These are phyloP conservation scores for Aspergillus sp. DNA, from an alignment of 2,329 filamentous ascomycete genomes.

Conservation along the genomic window DNA sequence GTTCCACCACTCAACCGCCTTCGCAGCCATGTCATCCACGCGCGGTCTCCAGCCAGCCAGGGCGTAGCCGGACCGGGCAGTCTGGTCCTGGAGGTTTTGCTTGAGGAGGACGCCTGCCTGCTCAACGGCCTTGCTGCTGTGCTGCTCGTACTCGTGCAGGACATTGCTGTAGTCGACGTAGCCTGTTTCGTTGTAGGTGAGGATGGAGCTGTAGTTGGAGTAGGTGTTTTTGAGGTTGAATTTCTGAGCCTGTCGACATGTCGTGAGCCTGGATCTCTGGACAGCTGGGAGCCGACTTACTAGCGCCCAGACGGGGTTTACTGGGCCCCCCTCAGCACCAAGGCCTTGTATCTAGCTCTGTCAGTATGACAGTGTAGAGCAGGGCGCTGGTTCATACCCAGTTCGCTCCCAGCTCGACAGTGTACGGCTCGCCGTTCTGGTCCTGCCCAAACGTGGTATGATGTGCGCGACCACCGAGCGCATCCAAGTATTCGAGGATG, in stretches of 20 bases:
- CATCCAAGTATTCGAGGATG: conserved; percentile 54
- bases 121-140: conserved; percentile 38
- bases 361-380: conserved; percentile 16
- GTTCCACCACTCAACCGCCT: conserved; percentile 54
- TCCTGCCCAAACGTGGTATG: conserved; percentile 49
- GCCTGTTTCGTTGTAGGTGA: conserved; percentile 53
- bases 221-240: conserved; percentile 47
- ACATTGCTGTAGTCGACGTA: conserved; percentile 42
- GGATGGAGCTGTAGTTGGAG: conserved; percentile 50
- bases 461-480: conserved; percentile 54
- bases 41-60: conserved; percentile 55
- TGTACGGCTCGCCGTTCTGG: conserved; percentile 44
- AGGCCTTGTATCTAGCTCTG: conserved; percentile 30
- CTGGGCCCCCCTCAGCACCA: conserved; percentile 24
- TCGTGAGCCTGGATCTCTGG: neutral
- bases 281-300: conserved; percentile 2
- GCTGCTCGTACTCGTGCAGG: conserved; percentile 42
- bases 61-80: conserved; percentile 48
- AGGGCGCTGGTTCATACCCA: conserved; percentile 39
- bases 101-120: conserved; percentile 50
- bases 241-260: conserved; percentile 41
- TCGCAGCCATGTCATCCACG: conserved; percentile 42
- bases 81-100: conserved; percentile 54
- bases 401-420: conserved; percentile 58
- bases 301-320: conserved; percentile 51